Conservation (phyloP, 306 rosid genomes). For the Dalbergia oliveri region DNA sequence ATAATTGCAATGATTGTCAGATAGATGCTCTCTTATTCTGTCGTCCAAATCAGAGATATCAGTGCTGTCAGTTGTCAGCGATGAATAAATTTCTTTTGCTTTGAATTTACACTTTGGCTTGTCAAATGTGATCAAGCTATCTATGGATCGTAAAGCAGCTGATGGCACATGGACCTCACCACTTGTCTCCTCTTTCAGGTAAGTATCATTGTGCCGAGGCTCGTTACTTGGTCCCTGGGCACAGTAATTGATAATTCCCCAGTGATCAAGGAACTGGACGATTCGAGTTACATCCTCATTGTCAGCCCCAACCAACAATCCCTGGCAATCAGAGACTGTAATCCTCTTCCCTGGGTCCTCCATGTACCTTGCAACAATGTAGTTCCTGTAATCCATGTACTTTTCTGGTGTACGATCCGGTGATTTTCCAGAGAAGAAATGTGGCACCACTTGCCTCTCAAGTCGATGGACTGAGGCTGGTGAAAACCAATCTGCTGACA, state of each 20-base stretch:
- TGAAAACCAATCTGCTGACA: slow-evolving; percentile 92
- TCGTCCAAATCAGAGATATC: slow-evolving; percentile 75
- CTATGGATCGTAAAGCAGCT: slow-evolving; percentile 82
- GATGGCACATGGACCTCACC: slow-evolving; percentile 92
- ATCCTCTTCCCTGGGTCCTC: slow-evolving; percentile 80
- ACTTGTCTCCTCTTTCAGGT: slow-evolving; percentile 77
- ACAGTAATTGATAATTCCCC: slow-evolving; percentile 97
- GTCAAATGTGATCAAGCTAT: slow-evolving; percentile 91
- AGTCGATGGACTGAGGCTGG: slow-evolving; percentile 88
- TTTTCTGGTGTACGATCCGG: slow-evolving; percentile 78
- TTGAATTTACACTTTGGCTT: slow-evolving; percentile 87
- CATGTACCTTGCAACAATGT: slow-evolving; percentile 86
- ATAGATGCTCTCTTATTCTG: slow-evolving; percentile 85
- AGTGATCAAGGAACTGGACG: slow-evolving; percentile 91
- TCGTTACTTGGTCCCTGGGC: slow-evolving; percentile 64
- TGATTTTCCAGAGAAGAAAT: slow-evolving; percentile 87
- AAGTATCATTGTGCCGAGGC: slow-evolving; percentile 52
- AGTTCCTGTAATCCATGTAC: slow-evolving; percentile 94
- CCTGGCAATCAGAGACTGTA: slow-evolving; percentile 69
- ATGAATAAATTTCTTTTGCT: slow-evolving; percentile 73
- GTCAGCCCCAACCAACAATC: slow-evolving; percentile 63
- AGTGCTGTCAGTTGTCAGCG: slow-evolving; percentile 53
- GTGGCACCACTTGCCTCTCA: slow-evolving; percentile 99
- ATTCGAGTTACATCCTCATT: slow-evolving; percentile 84
- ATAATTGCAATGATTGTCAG: slow-evolving; percentile 86